A percentile compares a stretch with the other conserved stretches of the same genome.
Evolutionary conservation across 148 eudicot genomes (phyloP).

Genomic region (Dysphania ambrosioides): DNA sequence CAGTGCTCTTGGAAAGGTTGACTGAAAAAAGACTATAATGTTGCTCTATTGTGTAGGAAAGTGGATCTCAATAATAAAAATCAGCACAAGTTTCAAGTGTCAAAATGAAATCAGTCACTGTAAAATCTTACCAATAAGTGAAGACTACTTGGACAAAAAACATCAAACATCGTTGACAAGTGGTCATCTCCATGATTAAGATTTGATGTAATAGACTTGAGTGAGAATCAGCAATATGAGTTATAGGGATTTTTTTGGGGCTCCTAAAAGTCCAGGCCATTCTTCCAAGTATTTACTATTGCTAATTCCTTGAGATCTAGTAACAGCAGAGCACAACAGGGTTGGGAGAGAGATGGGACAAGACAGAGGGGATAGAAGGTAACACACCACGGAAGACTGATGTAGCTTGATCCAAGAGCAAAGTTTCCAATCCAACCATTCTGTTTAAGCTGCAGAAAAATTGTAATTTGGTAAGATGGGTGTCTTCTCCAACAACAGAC

Average conservation of each 20-base stretch:
- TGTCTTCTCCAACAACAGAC: slow-evolving; percentile 6
- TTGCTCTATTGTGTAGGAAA: neutral
- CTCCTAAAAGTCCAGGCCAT: neutral
- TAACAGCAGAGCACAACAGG: neutral
- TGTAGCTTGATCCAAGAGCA: slow-evolving; percentile 95
- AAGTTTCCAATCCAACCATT: slow-evolving; percentile 99
- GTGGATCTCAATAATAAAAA: neutral
- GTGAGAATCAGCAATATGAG: neutral
- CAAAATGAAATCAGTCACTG: neutral
- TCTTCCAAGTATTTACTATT: neutral
- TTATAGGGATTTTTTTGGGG: neutral
- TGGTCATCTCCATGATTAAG: neutral
- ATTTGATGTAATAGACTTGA: neutral
- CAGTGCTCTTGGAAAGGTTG: neutral
- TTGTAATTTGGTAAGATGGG: slow-evolving; percentile 6
- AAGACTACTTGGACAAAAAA: neutral
- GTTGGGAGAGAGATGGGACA: neutral
- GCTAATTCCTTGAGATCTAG: neutral
- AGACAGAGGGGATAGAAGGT: slow-evolving; percentile 16
- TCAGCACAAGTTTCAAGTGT: neutral
- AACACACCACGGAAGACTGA: slow-evolving; percentile 83
- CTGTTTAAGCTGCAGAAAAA: slow-evolving; percentile 78
- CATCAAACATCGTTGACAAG: neutral
- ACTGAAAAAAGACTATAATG: neutral
- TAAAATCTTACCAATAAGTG: neutral